phyloP scores from a whole-genome alignment of 345 rosid genomes.

The Camelina neglecta region DNA sequence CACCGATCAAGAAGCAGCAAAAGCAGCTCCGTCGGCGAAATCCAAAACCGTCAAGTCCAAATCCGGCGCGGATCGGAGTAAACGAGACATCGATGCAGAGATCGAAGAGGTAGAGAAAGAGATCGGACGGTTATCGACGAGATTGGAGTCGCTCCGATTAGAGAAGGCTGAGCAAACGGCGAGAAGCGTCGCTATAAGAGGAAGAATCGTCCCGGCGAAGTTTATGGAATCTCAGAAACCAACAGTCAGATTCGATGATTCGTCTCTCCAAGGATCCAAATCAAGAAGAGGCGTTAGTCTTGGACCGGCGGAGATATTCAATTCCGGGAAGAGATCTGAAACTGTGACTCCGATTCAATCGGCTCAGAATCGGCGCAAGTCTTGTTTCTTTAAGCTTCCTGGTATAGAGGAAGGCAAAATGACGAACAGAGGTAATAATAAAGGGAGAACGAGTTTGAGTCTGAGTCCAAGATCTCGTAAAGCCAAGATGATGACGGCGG shows the following conservation, averaged over 20 bases:
- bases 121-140: slow-evolving; percentile 65
- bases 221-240: slow-evolving; percentile 75
- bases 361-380: slow-evolving; percentile 73
- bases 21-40: slow-evolving; percentile 16
- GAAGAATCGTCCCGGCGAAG: slow-evolving; percentile 73
- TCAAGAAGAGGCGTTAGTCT: slow-evolving; percentile 77
- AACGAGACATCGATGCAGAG: slow-evolving; percentile 69
- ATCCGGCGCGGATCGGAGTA: slow-evolving; percentile 38
- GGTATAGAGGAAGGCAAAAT: slow-evolving; percentile 74
- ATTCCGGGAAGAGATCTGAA: slow-evolving; percentile 52
- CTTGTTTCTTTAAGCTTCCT: slow-evolving; percentile 87
- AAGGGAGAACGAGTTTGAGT: slow-evolving; percentile 71
- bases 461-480: slow-evolving; percentile 76
- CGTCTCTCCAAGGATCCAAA: slow-evolving; percentile 49
- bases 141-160: slow-evolving; percentile 70
- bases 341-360: slow-evolving; percentile 68
- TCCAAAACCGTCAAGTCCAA: slow-evolving; percentile 29
- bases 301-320: slow-evolving; percentile 82
- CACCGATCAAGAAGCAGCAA: slow-evolving; percentile 19
- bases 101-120: slow-evolving; percentile 84
- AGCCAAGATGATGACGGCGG: slow-evolving; percentile 49
- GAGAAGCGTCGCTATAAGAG: slow-evolving; percentile 53
- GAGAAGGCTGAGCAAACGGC: slow-evolving; percentile 65
- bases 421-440: slow-evolving; percentile 53
- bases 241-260: slow-evolving; percentile 52